Base-by-base conservation (phyloP, 371 early-diverging fungal species). In the Dichotomocladium elegans region DNA sequence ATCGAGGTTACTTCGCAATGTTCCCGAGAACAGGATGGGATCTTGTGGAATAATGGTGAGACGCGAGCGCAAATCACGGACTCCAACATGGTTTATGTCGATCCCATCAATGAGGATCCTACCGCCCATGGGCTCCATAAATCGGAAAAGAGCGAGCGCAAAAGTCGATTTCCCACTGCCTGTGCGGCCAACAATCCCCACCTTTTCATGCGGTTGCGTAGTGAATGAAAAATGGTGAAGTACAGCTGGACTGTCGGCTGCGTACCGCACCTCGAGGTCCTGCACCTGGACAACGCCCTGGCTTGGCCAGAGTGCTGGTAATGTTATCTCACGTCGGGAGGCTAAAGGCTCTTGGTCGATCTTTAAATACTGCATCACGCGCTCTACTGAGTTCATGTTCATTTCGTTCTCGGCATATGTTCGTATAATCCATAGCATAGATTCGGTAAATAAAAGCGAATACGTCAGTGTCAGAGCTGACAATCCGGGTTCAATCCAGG, bases 401-500 rank as follows among this genome's bases (percentile, higher is more conserved):
- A 90, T 90, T 72, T 95, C 95, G 59, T 90, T 81, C 42, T 80
- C 70, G 21, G 92, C 88, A 49, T 88, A 89, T 51, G 60, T 74
- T 22, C 93, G 86, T 19, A 94, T 85, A 10, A 83, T 58, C 91
- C 94, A 93, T 33, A 91, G 62, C 9, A 92, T 66, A 35, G 82
- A 77, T 40, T 85, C 80, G 2, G 89, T 83, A 57, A 82, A 80
- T 33, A 76, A 80, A 41, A 85, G 65, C 1, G 81, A 56, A 60
- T 91, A 93, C 42, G 86, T 80, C 14, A 96, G 72, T 0, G 88
- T 80, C 14, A 95, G 64, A 43, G 92, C 95, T 3, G 91, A 90
- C 47, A 88, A 68, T 7, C 87, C 92, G 1, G 90, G 77, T 49
- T 83, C 84, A 28, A 92, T 47, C 59, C 69, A 76, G 10, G 68